Evolutionary conservation across 2,329 filamentous ascomycete species (phyloP).

Genomic region (Epichloe gansuensis): DNA sequence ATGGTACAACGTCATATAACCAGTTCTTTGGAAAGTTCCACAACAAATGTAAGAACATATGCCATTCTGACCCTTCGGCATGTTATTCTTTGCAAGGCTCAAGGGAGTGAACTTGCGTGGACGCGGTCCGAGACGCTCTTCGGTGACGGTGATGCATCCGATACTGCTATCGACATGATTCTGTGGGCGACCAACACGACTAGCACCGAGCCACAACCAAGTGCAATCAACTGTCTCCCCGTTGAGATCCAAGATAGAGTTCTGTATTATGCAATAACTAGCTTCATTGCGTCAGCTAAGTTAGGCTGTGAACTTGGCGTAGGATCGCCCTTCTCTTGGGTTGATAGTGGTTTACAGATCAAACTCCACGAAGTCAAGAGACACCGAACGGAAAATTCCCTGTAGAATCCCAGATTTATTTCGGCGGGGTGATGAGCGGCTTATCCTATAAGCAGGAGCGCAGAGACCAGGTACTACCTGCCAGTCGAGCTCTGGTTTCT

Average conservation of each 20-base stretch:
- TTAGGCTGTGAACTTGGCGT: slow-evolving; percentile 7
- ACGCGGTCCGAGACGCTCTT: slow-evolving; percentile 9
- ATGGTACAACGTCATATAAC: slow-evolving; percentile 9
- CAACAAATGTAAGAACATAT: slow-evolving; percentile 3
- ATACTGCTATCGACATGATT: slow-evolving; percentile 10
- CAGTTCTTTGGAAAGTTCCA: not conserved
- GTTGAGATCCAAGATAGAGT: slow-evolving; percentile 11
- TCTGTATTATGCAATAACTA: slow-evolving; percentile 5
- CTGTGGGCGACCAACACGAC: slow-evolving; percentile 8
- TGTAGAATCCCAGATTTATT: slow-evolving; percentile 8
- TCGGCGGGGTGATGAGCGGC: slow-evolving; percentile 8
- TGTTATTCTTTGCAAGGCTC: slow-evolving; percentile 7
- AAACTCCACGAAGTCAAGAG: slow-evolving; percentile 7
- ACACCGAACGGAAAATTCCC: slow-evolving; percentile 8
- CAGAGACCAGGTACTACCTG: not conserved
- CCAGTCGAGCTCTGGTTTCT: not conserved
- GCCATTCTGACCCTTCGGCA: slow-evolving; percentile 9
- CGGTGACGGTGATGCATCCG: not conserved
- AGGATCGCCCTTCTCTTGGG: slow-evolving; percentile 7
- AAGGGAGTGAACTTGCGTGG: slow-evolving; percentile 1
- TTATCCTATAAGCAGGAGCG: slow-evolving; percentile 8
- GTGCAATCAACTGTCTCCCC: slow-evolving; percentile 8
- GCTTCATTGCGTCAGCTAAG: slow-evolving; percentile 7
- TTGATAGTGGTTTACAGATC: slow-evolving; percentile 7
- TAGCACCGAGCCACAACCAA: not conserved